phyloP scores from a whole-genome alignment of 768 basidiomycete species.

The Cytidiella melzeri region DNA sequence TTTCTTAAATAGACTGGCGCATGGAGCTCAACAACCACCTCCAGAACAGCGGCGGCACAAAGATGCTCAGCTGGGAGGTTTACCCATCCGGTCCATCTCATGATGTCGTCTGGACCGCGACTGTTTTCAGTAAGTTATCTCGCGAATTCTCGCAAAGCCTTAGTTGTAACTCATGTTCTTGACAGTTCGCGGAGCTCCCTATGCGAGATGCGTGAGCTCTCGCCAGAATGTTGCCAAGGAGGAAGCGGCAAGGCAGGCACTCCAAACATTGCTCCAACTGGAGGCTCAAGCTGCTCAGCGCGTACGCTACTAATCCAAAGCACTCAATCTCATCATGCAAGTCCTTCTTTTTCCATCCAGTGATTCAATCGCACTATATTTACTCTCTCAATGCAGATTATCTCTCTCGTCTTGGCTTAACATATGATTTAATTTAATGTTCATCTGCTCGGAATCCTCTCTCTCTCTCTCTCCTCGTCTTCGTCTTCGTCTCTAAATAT shows the following conservation, averaged over 20 bases:
- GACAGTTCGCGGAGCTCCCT: constrained; percentile 23
- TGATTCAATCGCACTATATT: no score
- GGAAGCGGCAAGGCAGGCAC: constrained; percentile 20
- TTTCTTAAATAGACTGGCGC: constrained; percentile 20
- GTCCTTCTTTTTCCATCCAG: no score
- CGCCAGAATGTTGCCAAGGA: constrained; percentile 21
- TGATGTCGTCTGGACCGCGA: constrained; percentile 23
- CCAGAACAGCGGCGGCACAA: constrained; percentile 21
- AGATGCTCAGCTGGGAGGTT: constrained; percentile 20
- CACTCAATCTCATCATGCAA: no score
- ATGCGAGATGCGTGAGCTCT: constrained; percentile 14
- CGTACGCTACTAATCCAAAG: no score
- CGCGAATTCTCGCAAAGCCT: background rate
- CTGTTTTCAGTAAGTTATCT: constrained; percentile 19
- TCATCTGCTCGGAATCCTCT: no score
- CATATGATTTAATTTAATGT: no score
- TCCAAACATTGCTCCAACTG: no score
- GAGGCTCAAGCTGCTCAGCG: no score
- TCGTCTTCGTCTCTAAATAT: no score
- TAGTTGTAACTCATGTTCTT: background rate
- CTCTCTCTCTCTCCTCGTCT: no score
- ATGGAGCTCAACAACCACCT: constrained; percentile 29
- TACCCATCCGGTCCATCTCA: constrained; percentile 20
- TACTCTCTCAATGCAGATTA: no score
- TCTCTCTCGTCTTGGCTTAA: no score